Evolutionary conservation across 495 filamentous ascomycete species (phyloP).

Genomic region (Letharia columbiana): DNA sequence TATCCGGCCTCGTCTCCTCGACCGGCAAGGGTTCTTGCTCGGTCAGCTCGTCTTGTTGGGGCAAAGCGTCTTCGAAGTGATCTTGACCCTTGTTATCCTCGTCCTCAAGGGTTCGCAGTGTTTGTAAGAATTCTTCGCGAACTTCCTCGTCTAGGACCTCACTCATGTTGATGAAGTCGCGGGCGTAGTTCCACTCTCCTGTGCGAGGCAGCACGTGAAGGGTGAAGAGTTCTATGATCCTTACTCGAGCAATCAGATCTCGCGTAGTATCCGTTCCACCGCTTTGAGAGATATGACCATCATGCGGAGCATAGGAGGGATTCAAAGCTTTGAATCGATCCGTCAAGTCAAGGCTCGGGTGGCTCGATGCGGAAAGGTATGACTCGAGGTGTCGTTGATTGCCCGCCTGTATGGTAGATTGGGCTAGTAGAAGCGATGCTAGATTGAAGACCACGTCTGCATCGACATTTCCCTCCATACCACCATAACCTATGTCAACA

Average conservation of each 20-base stretch:
- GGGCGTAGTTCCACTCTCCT: constrained; percentile 89
- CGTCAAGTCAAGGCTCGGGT: constrained; percentile 59
- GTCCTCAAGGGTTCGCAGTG: constrained; percentile 47
- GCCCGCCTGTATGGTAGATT: constrained; percentile 68
- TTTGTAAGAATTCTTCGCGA: constrained; percentile 75
- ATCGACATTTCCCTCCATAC: constrained; percentile 82
- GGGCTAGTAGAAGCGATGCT: constrained; percentile 81
- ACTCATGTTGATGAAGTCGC: constrained; percentile 76
- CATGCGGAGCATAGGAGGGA: constrained; percentile 23
- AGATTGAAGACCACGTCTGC: constrained; percentile 89
- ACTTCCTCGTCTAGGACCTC: constrained; percentile 86
- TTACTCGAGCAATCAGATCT: constrained; percentile 65
- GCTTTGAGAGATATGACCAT: constrained; percentile 30
- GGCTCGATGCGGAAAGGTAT: constrained; percentile 71
- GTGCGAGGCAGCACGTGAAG: constrained; percentile 86
- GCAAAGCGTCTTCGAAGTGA: constrained; percentile 58
- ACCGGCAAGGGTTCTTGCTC: constrained; percentile 18
- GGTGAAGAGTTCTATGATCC: constrained; percentile 88
- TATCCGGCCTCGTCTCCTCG: constrained; percentile 5
- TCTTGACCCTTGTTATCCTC: constrained; percentile 47
- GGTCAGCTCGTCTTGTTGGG: constrained; percentile 42
- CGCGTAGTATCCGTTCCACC: constrained; percentile 68
- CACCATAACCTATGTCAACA: constrained; percentile 73
- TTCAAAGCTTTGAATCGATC: constrained; percentile 41
- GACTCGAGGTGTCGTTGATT: constrained; percentile 85